These are phyloP conservation scores for Amoeboradix gromovi DNA, from an alignment of 371 early-diverging fungal species.

Conservation along the genomic window DNA sequence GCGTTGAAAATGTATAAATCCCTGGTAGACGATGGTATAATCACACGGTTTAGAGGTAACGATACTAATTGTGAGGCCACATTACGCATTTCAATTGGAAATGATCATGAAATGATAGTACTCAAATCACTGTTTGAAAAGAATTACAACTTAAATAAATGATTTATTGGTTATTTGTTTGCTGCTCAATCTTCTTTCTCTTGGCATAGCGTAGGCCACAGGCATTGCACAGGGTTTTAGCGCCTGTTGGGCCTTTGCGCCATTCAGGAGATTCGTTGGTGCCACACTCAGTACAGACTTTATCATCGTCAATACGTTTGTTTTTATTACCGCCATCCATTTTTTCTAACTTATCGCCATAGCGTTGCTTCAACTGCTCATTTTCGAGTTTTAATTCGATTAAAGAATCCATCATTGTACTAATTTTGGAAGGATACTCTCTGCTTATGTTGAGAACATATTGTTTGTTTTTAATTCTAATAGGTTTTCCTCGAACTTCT, in stretches of 20 bases:
- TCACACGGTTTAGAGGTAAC: conserved; percentile 67
- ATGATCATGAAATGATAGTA: conserved; percentile 36
- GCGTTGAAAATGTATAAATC: conserved; percentile 40
- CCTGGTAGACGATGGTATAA: conserved; percentile 44
- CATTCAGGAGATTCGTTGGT: conserved; percentile 1
- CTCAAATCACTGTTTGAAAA: conserved; percentile 10
- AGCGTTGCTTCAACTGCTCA: background rate
- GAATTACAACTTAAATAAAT: background rate
- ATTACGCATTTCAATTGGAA: conserved; percentile 73
- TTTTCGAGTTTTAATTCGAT: background rate
- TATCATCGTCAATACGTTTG: background rate
- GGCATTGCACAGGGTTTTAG: conserved; percentile 1
- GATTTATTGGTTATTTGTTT: background rate
- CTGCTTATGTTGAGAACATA: background rate
- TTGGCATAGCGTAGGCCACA: conserved; percentile 1
- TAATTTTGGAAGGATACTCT: background rate
- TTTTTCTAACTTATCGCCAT: background rate
- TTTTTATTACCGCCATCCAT: background rate
- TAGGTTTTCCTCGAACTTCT: background rate
- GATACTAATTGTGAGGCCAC: conserved; percentile 73
- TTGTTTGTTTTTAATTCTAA: background rate
- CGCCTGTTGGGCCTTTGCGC: background rate
- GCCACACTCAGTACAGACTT: conserved; percentile 7
- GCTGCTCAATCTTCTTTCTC: background rate
- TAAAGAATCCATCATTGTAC: background rate